Conservation (phyloP, 768 basidiomycete genomes). For the Suillus americanus region DNA sequence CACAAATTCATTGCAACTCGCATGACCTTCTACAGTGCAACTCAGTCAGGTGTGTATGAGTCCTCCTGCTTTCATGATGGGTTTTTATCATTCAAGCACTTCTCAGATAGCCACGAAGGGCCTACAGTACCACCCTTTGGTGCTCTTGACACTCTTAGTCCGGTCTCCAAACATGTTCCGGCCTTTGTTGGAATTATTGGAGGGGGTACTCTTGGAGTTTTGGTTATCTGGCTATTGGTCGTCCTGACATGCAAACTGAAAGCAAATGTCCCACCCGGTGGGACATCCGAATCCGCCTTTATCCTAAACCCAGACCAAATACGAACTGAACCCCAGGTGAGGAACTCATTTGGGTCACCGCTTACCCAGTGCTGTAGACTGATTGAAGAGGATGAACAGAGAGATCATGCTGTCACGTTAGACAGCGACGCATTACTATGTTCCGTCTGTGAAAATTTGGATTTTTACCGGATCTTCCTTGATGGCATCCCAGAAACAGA, state of each 20-base stretch:
- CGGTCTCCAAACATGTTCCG: background rate
- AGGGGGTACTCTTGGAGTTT: background rate
- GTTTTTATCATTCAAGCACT: background rate
- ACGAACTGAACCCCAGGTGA: background rate
- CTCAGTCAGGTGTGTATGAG: background rate
- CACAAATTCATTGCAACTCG: background rate
- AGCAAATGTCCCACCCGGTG: background rate
- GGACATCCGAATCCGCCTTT: background rate
- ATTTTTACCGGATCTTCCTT: constrained; percentile 5
- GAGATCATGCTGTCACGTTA: background rate
- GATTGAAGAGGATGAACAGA: background rate
- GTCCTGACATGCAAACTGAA: background rate
- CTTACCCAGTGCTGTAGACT: background rate
- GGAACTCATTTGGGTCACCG: background rate
- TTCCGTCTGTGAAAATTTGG: constrained; percentile 5
- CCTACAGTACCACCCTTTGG: background rate
- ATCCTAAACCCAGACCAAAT: background rate
- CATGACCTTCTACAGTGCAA: background rate
- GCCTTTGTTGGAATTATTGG: background rate
- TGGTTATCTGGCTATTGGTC: background rate
- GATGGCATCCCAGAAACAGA: constrained; percentile 3
- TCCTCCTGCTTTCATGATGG: background rate
- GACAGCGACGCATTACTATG: background rate
- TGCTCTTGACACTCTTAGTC: background rate
- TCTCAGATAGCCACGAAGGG: background rate